Base-by-base conservation (phyloP, 1,284 basidiomycete species). In the Mycosarcoma mackinlayi region DNA sequence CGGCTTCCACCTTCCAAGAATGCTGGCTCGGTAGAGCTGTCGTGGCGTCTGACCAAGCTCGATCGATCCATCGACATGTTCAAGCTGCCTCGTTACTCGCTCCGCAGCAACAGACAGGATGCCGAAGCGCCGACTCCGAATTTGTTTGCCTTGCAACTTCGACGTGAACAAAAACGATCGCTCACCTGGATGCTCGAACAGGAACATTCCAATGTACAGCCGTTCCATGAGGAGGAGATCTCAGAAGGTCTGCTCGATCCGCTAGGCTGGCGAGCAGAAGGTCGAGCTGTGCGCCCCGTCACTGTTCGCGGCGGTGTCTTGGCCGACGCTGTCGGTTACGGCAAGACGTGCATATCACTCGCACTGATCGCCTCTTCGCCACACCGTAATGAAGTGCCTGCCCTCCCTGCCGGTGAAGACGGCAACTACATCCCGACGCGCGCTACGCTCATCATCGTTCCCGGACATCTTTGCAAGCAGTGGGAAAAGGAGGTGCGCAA, bases 241-340 rank as follows among this genome's bases (percentile, higher is more conserved):
- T 91, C 92, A 0, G 94, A 97, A 81, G 92, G 93, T 0, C 87
- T 91, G 41, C 86, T 95, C 5, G 89, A 89, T 52, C 89, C 92
- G 44, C 85, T 97, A 7, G 91, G 92, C 4, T 97, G 94, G 94
- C 87, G 93, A 73, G 93, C 92, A 5, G 93, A 97, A 83, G 94
- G 92, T 45, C 90, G 92, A 46, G 93, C 92, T 2, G 89, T 91
- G 73, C 85, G 93, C 21, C 87, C 89, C 0, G 87, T 92, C 50
- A 86, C 85, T 63, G 85, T 96, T 23, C 87, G 91, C 45, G 94
- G 94, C 14, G 94, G 94, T 25, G 94, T 97, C 50, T 88, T 97
- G 42, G 94, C 94, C 8, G 94, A 97, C 78, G 91, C 95, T 82
- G 94, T 97, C 70, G 94, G 94, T 47, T 97, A 97, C 80, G 94